A percentile compares a stretch with the other conserved stretches of the same genome.
phyloP scores from a whole-genome alignment of 1,284 basidiomycete genomes.

The Ceratobasidium sp. region DNA sequence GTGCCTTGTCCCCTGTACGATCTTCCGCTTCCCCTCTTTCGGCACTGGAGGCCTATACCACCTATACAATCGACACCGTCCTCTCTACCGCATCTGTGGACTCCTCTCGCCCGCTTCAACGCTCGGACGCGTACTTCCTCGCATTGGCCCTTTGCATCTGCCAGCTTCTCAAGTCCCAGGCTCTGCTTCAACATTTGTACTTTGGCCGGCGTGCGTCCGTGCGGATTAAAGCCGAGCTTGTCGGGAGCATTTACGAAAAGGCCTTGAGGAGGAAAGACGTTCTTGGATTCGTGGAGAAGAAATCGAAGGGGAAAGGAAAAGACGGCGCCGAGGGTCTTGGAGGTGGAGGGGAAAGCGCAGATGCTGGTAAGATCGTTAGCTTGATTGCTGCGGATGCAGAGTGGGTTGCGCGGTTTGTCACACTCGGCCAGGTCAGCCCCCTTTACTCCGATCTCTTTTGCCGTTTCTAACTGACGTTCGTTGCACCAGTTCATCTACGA shows the following conservation, averaged over 20 bases:
- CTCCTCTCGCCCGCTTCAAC: constrained; percentile 10
- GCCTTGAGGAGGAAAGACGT: constrained; percentile 44
- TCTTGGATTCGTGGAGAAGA: constrained; percentile 35
- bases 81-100: not conserved
- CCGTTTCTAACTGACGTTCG: not conserved
- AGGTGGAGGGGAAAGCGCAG: too few species aligned
- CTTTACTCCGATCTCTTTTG: not conserved
- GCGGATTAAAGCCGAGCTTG: constrained; percentile 41
- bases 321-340: not conserved
- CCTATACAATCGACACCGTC: not conserved
- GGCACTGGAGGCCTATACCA: not conserved
- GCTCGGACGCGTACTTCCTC: constrained; percentile 40
- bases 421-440: not conserved
- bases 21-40: constrained; percentile 6
- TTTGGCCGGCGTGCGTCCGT: constrained; percentile 23
- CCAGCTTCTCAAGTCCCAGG: constrained; percentile 43
- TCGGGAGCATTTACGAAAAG: constrained; percentile 46
- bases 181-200: constrained; percentile 44
- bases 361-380: constrained; percentile 16
- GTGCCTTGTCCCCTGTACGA: constrained; percentile 1
- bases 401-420: constrained; percentile 22
- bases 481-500: constrained; percentile 64
- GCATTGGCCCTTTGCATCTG: constrained; percentile 30
- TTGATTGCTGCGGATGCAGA: constrained; percentile 39
- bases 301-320: not conserved